Evolutionary conservation across 2,329 filamentous ascomycete species (phyloP), one percentile per base, ranked within the genome.

Genomic region (Aspergillaceae sp.): DNA sequence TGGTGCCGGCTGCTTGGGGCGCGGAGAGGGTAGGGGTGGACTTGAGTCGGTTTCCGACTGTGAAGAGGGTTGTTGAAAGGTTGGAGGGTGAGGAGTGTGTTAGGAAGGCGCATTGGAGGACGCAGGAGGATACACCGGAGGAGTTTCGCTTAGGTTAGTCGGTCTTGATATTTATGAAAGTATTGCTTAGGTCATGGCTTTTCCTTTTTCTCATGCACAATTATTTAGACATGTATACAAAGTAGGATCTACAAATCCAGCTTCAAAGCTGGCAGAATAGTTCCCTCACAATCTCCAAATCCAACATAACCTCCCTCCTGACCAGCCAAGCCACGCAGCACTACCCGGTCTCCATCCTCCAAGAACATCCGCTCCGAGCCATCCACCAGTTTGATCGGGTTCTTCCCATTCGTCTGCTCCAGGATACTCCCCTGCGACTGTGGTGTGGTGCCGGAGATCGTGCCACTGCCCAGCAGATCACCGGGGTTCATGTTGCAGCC

Each of bases 381-480:
- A 4, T 78, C 78, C 0, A 72, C 71, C 11, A 90, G 65, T 55
- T 75, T 73, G 27, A 90, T 71, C 0, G 77, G 65, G 2, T 70
- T 70, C 67, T 87, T 87, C 1, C 86, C 87, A 51, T 80, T 73
- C 0, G 78, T 87, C 60, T 84, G 80, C 67, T 92, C 86, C 40
- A 91, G 64, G 41, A 91, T 65, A 59, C 83, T 84, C 1, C 86
- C 86, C 51, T 82, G 72, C 5, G 79, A 78, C 7, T 69, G 67
- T n/a, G 69, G 64, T 40, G 72, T 72, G 4, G 65, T 73, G 2
- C 87, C 86, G 38, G 79, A 83, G 56, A 92, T 91, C 1, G 87
- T 92, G 3, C 87, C 87, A 2, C 83, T 87, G 2, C 86, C 87
- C 4, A 92, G 69, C 44, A 92, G 65, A 60, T 92, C 86, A 32